Percentiles rank a stretch among this genome's conserved stretches.
These are phyloP conservation scores for Boletus subcaerulescens DNA, from an alignment of 768 basidiomycete genomes.

Conservation along the genomic window DNA sequence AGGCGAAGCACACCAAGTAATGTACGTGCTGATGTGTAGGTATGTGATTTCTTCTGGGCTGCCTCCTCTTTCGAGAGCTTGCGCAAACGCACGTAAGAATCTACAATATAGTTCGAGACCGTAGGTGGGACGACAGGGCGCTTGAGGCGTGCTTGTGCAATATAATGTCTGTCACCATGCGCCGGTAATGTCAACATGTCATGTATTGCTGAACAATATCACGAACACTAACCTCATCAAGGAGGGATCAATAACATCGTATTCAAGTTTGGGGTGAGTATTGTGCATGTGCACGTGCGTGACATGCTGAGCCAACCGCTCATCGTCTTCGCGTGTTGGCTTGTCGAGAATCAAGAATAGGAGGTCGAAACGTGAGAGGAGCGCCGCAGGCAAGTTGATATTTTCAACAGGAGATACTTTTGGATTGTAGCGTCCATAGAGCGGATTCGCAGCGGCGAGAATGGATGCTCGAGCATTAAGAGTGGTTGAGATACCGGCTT, in stretches of 20 bases:
- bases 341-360: slow-evolving; percentile 97
- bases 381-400: slow-evolving; percentile 96
- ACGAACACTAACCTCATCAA: slow-evolving; percentile 70
- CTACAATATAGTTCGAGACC: slow-evolving; percentile 91
- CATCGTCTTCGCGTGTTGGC: slow-evolving; percentile 91
- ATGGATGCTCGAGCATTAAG: slow-evolving; percentile 97
- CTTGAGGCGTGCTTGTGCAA: slow-evolving; percentile 83
- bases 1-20: slow-evolving; percentile 92
- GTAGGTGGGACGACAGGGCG: slow-evolving; percentile 87
- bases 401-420: slow-evolving; percentile 98
- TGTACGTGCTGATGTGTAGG: slow-evolving; percentile 95
- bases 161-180: slow-evolving; percentile 70
- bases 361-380: slow-evolving; percentile 94
- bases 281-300: slow-evolving; percentile 98
- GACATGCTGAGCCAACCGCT: slow-evolving; percentile 93
- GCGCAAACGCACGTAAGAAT: slow-evolving; percentile 92
- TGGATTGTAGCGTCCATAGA: slow-evolving; percentile 97
- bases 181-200: slow-evolving; percentile 3
- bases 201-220: neutral
- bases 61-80: slow-evolving; percentile 92
- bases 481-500: slow-evolving; percentile 98
- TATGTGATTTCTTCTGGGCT: slow-evolving; percentile 81
- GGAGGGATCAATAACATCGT: slow-evolving; percentile 80
- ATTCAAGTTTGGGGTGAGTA: slow-evolving; percentile 78
- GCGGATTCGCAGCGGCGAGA: slow-evolving; percentile 95